Base-by-base conservation (phyloP, 176 grass and related monocot genomes). In the Microstegium vimineum region DNA sequence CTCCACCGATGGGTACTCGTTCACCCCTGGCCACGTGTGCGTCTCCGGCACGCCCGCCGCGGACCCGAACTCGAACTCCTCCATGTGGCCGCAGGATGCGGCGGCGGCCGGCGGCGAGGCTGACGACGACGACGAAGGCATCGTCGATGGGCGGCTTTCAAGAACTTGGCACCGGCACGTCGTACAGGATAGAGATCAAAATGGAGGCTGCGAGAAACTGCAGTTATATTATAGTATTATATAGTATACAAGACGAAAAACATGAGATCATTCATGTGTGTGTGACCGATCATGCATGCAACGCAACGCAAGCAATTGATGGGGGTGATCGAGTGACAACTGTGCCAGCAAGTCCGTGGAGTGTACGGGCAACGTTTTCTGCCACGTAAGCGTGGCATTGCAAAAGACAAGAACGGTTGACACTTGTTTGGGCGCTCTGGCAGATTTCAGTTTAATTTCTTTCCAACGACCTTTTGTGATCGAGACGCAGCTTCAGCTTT, bases 31-130 rank as follows among this genome's bases (percentile, higher is more conserved):
- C 90, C 90, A 96, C 5, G 35, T 47, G 86, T 96, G 83, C 12
- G 86, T 85, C 72, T 96, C 88, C 8, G 90, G 88, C 60, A 96
- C 75, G 32, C 32, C 16, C 16, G 64, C 41, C 32, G 57, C 68
- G 8, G 57, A 22, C 15, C 67, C 56, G 56, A 86, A 28, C 23
- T 86, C 68, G 76, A 86, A 79, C n/a, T n/a, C n/a, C 33, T 33
- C 33, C 74, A 62, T 26, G 40, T 23, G 6, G 22, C 30, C 30
- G 46, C n/a, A n/a, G n/a, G 54, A 52, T 22, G 16, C 33, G 20
- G 41, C 33, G 20, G 41, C n/a, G 23, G 43, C 23, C 82, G 45
- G n/a, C 16, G 33, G 16, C 47, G 47, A 56, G 51, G 51, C 51
- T 56, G 51, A 52, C 6, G 80, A 8, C 62, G 30, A 8, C 38